phyloP scores from a whole-genome alignment of 768 basidiomycete species.

The Pulveroboletus sp. region DNA sequence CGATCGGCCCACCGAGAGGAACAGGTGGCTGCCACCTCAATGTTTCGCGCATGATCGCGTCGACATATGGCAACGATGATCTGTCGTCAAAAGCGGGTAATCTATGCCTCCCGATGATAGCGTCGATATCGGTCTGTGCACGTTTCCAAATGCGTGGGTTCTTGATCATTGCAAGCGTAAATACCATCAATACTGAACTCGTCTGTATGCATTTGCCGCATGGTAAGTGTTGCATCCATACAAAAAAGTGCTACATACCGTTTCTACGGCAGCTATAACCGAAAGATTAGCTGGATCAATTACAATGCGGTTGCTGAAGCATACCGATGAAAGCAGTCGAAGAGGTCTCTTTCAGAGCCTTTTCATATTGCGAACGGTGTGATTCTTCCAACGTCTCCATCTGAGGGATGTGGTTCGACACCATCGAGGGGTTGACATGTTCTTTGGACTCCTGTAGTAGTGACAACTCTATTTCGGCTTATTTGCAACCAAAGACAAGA shows the following conservation, averaged over 20 bases:
- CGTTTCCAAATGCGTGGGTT: constrained; percentile 11
- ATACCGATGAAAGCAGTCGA: constrained; percentile 4
- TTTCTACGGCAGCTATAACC: neutral
- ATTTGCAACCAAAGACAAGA: no score
- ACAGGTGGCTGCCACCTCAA: constrained; percentile 10
- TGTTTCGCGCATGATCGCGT: constrained; percentile 10
- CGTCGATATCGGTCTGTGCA: constrained; percentile 16
- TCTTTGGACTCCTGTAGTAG: neutral
- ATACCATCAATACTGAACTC: neutral
- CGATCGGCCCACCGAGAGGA: constrained; percentile 4
- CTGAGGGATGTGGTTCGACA: constrained; percentile 6
- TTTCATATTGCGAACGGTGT: neutral
- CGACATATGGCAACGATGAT: no score
- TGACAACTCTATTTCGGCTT: neutral
- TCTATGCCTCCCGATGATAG: constrained; percentile 4
- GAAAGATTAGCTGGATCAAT: neutral
- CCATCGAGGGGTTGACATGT: constrained; percentile 1
- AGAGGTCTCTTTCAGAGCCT: neutral
- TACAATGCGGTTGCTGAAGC: neutral
- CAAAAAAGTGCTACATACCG: neutral
- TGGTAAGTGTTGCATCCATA: neutral
- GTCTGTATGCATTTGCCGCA: constrained; percentile 6
- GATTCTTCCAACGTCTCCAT: neutral
- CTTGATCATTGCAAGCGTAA: constrained; percentile 15
- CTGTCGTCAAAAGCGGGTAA: constrained; percentile 2